phyloP scores from a whole-genome alignment of 805 yeast genomes.

The Candida sithepensis region DNA sequence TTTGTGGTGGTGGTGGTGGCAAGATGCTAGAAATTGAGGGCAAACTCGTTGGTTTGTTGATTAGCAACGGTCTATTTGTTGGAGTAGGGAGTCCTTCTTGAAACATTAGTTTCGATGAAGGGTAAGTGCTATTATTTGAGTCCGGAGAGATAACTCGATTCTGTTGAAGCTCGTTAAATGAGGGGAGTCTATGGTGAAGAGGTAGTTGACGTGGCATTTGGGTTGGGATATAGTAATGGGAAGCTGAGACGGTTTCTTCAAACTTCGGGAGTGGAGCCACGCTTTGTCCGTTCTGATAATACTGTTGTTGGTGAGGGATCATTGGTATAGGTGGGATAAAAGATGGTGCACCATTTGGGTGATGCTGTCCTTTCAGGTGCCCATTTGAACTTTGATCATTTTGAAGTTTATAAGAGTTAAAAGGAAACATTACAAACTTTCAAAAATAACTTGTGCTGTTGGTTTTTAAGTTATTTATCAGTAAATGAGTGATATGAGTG shows the following conservation, averaged over 20 bases:
- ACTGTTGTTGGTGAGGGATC: background rate
- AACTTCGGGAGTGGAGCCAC: too few relatives aligned
- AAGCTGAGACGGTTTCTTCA: too few relatives aligned
- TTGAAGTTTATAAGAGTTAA: background rate
- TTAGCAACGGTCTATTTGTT: background rate
- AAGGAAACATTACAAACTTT: background rate
- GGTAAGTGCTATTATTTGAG: background rate
- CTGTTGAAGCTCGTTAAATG: background rate
- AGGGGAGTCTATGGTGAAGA: background rate
- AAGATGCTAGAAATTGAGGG: constrained; percentile 1
- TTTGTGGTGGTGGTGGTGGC: background rate
- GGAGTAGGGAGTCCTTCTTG: background rate
- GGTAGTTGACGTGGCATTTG: background rate
- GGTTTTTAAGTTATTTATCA: too few relatives aligned
- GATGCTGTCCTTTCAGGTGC: background rate
- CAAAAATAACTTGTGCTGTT: background rate
- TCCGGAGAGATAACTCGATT: background rate
- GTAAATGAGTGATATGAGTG: too few relatives aligned
- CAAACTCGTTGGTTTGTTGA: background rate
- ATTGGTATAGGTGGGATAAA: background rate
- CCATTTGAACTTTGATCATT: background rate
- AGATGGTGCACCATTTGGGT: background rate
- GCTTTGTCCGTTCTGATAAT: too few relatives aligned
- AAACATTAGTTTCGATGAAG: background rate
- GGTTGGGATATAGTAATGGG: too few relatives aligned